Evolutionary conservation across 2,329 filamentous ascomycete genomes (phyloP), one percentile per base, ranked within the genome.

Genomic region (Diaporthe citri): DNA sequence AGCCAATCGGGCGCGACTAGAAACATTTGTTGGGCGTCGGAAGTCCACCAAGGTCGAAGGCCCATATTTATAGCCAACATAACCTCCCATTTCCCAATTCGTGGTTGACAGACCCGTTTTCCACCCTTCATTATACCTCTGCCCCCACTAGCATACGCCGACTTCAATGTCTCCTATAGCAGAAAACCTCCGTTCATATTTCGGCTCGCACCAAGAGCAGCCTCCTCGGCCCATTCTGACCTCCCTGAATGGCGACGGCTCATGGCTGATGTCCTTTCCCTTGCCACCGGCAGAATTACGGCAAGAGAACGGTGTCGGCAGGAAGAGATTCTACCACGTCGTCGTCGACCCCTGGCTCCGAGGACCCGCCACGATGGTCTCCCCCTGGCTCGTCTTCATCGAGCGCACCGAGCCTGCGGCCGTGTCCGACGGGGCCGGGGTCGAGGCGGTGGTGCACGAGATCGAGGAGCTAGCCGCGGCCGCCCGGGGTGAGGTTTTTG

Each of bases 401-500:
- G 67, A 57, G 17, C 77, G 48, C 13, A 36, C 55, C 6, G 59
- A 15, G 10, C 60, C 60, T 2, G 59, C 78, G 7, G 62, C 75
- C 2, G 72, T 67, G 12, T 43, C 36, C 4, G 72, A 76, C 46
- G 77, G 74, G 4, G 69, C 46, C 15, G 77, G 56, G 25, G 72
- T 79, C 36, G 76, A 78, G 39, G 69, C 10, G 7, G 15, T 79
- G 3, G 74, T 71, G 4, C 62, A 73, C 7, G 51, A 76, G 55
- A 77, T 78, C 39, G 77, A 79, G 62, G 34, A 56, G n/a, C 62
- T 59, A 4, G 77, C 76, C 22, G 67, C 51, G 17, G 34, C 7
- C 17, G 39, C 51, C 8, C 25, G 20, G 12, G 22, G 25, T 3
- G 8, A 36, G 22, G 6, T 17, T 12, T 25, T 46, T 15, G 34